Percentiles rank a stretch among this genome's conserved stretches.
Evolutionary conservation across 1,284 basidiomycete genomes (phyloP).

Genomic region (Ustilago curta): DNA sequence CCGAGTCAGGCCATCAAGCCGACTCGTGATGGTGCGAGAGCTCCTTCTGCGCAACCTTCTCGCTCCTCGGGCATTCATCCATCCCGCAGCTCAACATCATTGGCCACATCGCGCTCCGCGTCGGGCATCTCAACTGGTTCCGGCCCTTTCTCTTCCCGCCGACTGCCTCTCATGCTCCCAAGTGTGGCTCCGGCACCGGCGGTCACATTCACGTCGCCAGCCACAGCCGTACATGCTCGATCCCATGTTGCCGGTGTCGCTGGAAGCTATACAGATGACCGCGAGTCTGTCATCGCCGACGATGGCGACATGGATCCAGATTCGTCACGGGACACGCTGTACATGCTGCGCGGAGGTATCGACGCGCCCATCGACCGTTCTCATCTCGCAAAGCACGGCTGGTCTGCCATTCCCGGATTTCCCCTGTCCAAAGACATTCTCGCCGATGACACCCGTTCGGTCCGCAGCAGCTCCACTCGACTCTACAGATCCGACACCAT

Average conservation of each 20-base stretch:
- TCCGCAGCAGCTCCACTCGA: conserved; percentile 56
- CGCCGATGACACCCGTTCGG: conserved; percentile 61
- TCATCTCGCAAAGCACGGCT: conserved; percentile 50
- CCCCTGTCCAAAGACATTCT: conserved; percentile 62
- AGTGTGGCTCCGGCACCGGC: conserved; percentile 51
- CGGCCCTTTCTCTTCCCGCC: conserved; percentile 5
- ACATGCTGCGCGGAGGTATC: conserved; percentile 30
- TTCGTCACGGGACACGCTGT: conserved; percentile 41
- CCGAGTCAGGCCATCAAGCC: neutral
- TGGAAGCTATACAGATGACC: conserved; percentile 45
- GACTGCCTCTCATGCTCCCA: conserved; percentile 37
- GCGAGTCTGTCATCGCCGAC: conserved; percentile 42
- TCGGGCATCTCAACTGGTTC: conserved; percentile 14
- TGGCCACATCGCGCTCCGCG: conserved; percentile 20
- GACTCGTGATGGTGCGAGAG: neutral
- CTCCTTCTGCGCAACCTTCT: neutral
- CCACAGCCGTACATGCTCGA: conserved; percentile 44
- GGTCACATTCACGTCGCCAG: conserved; percentile 52
- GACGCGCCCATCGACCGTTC: conserved; percentile 39
- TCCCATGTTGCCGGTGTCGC: conserved; percentile 31
- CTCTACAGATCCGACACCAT: conserved; percentile 49
- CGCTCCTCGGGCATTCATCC: conserved; percentile 17
- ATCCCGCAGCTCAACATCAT: conserved; percentile 25
- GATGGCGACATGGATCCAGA: conserved; percentile 43
- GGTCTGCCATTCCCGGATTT: conserved; percentile 62